Conservation (phyloP, 164 flowering plant genomes). For the Stephania japonica region DNA sequence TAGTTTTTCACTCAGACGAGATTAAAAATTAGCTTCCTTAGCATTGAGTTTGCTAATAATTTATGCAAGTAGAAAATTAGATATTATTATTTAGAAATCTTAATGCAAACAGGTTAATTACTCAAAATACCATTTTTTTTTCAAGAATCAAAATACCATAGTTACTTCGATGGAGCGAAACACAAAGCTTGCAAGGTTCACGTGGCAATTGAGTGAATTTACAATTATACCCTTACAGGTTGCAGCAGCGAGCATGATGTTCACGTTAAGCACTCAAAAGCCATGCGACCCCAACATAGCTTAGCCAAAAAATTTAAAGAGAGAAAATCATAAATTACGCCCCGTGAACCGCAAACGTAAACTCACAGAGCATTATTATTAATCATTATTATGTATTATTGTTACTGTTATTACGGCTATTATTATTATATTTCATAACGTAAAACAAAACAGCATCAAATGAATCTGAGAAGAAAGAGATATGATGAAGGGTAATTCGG, state of each 20-base stretch:
- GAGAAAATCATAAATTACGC: neutral
- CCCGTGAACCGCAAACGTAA: neutral
- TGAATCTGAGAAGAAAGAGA: neutral
- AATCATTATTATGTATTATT: neutral
- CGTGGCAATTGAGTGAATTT: slow-evolving; percentile 2
- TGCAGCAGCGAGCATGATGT: slow-evolving; percentile 6
- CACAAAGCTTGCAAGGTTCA: slow-evolving; percentile 10
- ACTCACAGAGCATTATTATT: neutral
- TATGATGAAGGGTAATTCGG: slow-evolving; percentile 2
- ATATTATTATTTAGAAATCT: no score
- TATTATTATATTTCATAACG: slow-evolving; percentile 2
- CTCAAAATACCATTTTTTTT: no score
- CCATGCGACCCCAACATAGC: slow-evolving; percentile 23
- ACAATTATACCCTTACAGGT: slow-evolving; percentile 15
- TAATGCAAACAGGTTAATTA: no score
- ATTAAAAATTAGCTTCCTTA: no score
- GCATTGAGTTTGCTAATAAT: no score
- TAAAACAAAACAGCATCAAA: slow-evolving; percentile 11
- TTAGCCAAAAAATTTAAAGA: neutral
- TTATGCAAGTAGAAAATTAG: no score
- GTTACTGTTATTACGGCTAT: neutral
- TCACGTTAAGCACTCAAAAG: slow-evolving; percentile 50
- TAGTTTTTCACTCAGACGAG: no score
- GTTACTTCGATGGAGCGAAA: neutral
- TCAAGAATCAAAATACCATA: neutral